A percentile compares a stretch with the other conserved stretches of the same genome.
Evolutionary conservation across 108 stramenopile genomes (phyloP).

Genomic region (Skeletonema costatum): DNA sequence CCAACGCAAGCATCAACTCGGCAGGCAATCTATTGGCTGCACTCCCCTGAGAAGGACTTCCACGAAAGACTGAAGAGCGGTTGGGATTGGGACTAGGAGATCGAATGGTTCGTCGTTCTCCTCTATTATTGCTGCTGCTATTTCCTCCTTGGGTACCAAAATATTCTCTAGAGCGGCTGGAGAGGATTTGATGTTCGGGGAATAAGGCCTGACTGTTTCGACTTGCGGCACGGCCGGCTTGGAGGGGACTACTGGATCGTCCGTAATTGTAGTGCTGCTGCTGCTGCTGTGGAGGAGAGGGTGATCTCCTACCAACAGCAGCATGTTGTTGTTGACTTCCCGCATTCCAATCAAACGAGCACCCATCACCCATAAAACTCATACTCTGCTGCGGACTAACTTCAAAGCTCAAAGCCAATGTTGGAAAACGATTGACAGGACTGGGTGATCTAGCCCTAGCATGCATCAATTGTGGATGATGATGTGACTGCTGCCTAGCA

Average conservation of each 20-base stretch:
- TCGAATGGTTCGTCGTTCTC: constrained; percentile 6
- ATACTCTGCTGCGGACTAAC: constrained; percentile 11
- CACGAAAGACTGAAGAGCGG: constrained; percentile 17
- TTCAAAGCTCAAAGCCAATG: constrained; percentile 12
- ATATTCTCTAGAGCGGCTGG: constrained; percentile 19
- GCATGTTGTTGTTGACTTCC: constrained; percentile 1
- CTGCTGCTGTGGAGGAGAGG: background rate
- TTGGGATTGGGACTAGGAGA: background rate
- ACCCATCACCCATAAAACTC: constrained; percentile 3
- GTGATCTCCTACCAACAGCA: background rate
- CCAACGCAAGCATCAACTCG: constrained; percentile 23
- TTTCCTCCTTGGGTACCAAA: background rate
- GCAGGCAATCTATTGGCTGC: constrained; percentile 13
- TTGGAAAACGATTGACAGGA: constrained; percentile 7
- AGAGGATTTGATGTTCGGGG: constrained; percentile 34
- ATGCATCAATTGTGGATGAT: constrained; percentile 8
- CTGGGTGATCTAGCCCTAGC: constrained; percentile 3
- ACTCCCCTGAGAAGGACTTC: background rate
- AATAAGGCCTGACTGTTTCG: constrained; percentile 25
- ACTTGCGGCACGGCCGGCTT: background rate
- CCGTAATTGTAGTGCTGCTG: background rate
- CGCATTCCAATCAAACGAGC: constrained; percentile 17
- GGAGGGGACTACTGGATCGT: constrained; percentile 9
- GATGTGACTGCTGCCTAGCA: constrained; percentile 6
- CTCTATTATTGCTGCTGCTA: background rate